These are phyloP conservation scores for Ceratocystis colombiana DNA, from an alignment of 2,329 filamentous ascomycete species.

Conservation along the genomic window DNA sequence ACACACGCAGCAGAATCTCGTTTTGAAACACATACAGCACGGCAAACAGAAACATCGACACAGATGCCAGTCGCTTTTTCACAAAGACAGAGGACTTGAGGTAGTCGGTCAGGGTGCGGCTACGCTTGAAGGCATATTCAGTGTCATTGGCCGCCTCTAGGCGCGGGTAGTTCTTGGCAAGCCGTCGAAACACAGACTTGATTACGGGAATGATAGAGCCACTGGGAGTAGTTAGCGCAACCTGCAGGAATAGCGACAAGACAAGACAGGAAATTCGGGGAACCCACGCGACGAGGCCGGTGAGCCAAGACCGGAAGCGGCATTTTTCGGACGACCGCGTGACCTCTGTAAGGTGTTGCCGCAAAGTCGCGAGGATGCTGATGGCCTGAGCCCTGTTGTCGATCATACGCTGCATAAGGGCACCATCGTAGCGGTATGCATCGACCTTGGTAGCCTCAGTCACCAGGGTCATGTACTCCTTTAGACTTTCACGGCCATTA, in stretches of 20 bases:
- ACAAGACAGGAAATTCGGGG: slow-evolving; percentile 25
- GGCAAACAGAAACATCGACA: slow-evolving; percentile 47
- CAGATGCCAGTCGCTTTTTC: slow-evolving; percentile 38
- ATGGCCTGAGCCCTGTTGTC: slow-evolving; percentile 15
- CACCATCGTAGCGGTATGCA: slow-evolving; percentile 12
- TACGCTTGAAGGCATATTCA: slow-evolving; percentile 47
- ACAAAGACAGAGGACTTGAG: slow-evolving; percentile 40
- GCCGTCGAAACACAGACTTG: slow-evolving; percentile 21
- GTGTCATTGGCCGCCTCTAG: slow-evolving; percentile 38
- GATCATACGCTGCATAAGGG: slow-evolving; percentile 13
- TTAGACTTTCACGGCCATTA: slow-evolving; percentile 13
- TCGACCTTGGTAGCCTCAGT: not conserved
- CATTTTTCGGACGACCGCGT: slow-evolving; percentile 24
- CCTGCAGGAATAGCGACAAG: slow-evolving; percentile 24
- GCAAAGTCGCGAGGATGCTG: slow-evolving; percentile 17
- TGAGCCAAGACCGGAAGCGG: slow-evolving; percentile 25
- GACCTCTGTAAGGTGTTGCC: slow-evolving; percentile 20
- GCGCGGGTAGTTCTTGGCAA: slow-evolving; percentile 19
- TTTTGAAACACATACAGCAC: slow-evolving; percentile 50
- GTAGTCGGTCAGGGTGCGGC: slow-evolving; percentile 41
- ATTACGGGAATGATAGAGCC: slow-evolving; percentile 24
- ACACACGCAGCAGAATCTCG: slow-evolving; percentile 47
- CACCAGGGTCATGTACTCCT: slow-evolving; percentile 14
- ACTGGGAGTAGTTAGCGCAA: slow-evolving; percentile 25
- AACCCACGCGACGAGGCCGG: slow-evolving; percentile 25